phyloP scores from a whole-genome alignment of 441 rosid species.

The Adansonia grandidieri region DNA sequence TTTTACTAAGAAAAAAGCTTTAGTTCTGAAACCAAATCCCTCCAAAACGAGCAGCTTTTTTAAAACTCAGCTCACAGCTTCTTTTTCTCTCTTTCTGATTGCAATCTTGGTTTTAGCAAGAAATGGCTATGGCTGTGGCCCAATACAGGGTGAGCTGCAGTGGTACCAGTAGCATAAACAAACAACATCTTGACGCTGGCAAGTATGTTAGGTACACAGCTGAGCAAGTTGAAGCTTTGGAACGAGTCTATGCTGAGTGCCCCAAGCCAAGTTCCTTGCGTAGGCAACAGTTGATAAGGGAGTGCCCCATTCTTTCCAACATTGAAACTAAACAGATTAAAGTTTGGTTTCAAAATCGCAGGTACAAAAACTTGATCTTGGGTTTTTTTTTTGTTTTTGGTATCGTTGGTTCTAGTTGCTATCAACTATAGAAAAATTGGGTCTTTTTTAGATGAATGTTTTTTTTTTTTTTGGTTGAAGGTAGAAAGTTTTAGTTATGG shows the following conservation, averaged over 20 bases:
- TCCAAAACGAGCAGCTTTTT: constrained; percentile 25
- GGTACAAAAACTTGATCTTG: constrained; percentile 42
- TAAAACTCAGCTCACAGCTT: constrained; percentile 9
- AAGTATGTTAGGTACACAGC: constrained; percentile 97
- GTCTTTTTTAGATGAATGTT: background rate
- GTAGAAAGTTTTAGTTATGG: background rate
- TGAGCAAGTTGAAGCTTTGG: constrained; percentile 99
- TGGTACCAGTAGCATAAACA: constrained; percentile 73
- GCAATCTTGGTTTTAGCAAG: constrained; percentile 15
- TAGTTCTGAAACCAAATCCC: constrained; percentile 30
- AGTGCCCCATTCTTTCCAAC: constrained; percentile 87
- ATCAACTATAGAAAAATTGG: background rate
- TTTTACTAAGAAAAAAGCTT: constrained; percentile 39
- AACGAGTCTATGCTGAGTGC: constrained; percentile 95
- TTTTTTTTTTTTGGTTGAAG: constrained; percentile 22
- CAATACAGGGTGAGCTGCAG: constrained; percentile 82
- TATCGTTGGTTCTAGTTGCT: background rate
- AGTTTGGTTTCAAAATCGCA: constrained; percentile 98
- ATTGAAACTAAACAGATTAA: constrained; percentile 99
- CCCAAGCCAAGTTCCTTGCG: constrained; percentile 96
- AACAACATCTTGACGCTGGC: constrained; percentile 81
- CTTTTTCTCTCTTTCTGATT: constrained; percentile 13
- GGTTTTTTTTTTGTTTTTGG: background rate
- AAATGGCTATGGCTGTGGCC: constrained; percentile 84
- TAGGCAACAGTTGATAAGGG: constrained; percentile 92